Conservation (phyloP, 208 protist genomes). For the Leishmania martiniquensis region DNA sequence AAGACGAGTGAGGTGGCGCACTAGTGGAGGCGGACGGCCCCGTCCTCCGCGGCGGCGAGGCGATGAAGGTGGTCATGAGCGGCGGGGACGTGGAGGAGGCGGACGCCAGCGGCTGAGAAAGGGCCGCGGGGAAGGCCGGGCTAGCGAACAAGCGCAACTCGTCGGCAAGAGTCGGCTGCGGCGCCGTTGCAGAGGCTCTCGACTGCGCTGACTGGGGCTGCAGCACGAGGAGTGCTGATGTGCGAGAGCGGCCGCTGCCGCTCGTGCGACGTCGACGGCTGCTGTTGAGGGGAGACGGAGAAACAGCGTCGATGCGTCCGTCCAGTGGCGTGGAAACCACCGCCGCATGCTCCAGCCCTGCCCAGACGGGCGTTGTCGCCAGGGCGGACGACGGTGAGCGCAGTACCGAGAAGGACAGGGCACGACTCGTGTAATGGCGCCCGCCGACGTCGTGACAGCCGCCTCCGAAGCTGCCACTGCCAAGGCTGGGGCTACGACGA, state of each 20-base stretch:
- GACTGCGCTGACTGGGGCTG: not conserved
- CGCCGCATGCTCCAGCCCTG: not conserved
- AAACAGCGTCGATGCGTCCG: not conserved
- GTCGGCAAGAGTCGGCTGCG: conserved; percentile 22
- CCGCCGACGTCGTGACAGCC: not conserved
- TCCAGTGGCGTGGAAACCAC: not conserved
- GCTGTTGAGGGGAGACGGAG: conserved; percentile 9
- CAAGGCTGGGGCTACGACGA: conserved; percentile 12
- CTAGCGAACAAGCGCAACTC: conserved; percentile 27
- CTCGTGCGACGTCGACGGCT: conserved; percentile 3
- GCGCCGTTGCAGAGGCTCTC: not conserved
- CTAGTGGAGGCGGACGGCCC: not conserved
- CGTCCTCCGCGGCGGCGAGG: conserved; percentile 9
- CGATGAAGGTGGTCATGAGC: conserved; percentile 12
- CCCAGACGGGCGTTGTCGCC: not conserved
- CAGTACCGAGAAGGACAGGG: conserved; percentile 21
- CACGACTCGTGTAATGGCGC: conserved; percentile 1
- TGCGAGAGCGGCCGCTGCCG: not conserved
- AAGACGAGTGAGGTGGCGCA: not conserved
- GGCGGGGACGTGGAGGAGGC: not conserved
- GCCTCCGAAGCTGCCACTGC: conserved; percentile 3
- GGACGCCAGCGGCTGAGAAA: not conserved
- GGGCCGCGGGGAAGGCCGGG: conserved; percentile 3
- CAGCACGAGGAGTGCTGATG: not conserved
- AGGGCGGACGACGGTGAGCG: conserved; percentile 18